These are phyloP conservation scores for Fonsecaea erecta DNA, from an alignment of 2,329 filamentous ascomycete genomes.

Conservation along the genomic window DNA sequence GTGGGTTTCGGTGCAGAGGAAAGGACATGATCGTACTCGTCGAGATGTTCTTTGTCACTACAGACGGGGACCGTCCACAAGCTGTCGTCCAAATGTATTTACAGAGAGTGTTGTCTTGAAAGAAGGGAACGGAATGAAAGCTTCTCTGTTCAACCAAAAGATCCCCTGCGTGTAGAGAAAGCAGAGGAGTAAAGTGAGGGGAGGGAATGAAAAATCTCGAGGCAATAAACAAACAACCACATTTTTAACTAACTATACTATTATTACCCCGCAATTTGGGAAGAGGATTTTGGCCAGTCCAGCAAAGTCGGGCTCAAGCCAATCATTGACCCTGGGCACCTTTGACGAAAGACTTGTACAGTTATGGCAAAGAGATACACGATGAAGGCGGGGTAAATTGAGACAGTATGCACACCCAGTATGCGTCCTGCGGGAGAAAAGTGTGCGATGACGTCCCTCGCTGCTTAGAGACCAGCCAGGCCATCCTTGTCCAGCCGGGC, in stretches of 20 bases:
- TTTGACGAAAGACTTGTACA: not conserved
- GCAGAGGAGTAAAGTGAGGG: no score
- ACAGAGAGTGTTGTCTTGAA: no score
- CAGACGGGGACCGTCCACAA: not conserved
- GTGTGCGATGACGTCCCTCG: not conserved
- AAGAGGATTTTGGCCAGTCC: not conserved
- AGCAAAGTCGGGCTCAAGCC: not conserved
- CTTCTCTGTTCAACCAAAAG: no score
- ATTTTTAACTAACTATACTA: no score
- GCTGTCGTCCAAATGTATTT: no score
- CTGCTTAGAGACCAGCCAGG: not conserved
- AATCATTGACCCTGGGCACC: not conserved
- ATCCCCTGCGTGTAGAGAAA: no score
- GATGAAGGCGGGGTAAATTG: not conserved
- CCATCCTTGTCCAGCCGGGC: not conserved
- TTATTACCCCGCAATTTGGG: not conserved
- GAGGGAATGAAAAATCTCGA: no score
- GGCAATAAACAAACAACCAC: no score
- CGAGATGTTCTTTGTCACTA: not conserved
- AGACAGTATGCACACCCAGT: no score
- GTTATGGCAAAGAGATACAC: not conserved
- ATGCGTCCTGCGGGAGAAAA: not conserved
- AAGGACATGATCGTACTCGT: slow-evolving; percentile 8
- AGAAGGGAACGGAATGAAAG: no score
- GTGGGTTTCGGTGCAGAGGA: slow-evolving; percentile 46